Base-by-base conservation (phyloP, 768 basidiomycete species). In the Kwoniella heveanensis region DNA sequence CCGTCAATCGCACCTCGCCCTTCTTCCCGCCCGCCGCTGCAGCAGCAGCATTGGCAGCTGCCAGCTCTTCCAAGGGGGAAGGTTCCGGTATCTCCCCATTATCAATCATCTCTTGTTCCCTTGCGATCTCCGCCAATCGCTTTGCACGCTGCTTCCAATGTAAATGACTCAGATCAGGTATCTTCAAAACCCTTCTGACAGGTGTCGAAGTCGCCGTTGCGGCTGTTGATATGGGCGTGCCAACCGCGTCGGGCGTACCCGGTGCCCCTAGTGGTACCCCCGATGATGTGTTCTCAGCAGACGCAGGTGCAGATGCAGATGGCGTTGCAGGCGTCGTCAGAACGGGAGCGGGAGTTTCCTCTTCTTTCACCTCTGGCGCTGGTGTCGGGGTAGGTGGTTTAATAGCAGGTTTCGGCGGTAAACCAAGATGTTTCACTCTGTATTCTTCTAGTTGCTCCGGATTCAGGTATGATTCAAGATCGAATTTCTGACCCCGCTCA, bases 401-500 rank as follows among this genome's bases (percentile, higher is more conserved):
- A 8, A 17, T 8, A 9, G 39, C 15, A 26, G 65, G 53, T 39
- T 49, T 47, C 44, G 62, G 62, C 19, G 54, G 54, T 56, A 64
- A 30, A 39, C 46, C 39, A 19, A 64, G 47, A 36, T 55, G 26
- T 27, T 57, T 56, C 17, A 44, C 36, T 50, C 65, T 44, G 60
- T 68, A 75, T 55, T 70, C 64, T 50, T 54, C 54, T 44, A 60
- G 27, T 57, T 70, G 69, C 25, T 57, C 47, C 2, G 60, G 62
- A 10, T 64, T 67, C 65, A 75, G 59, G 30, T 69, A 71, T 8
- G 73, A 58, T 50, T 70, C 69, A 2, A 75, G 59, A 61, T 75
- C 73, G 32, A 75, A 59, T 25, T 54, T 46, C 25, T 72, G 54
- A 2, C 71, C 71, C n/a, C 62, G 47, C 21, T 62, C 54, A 7